Base-by-base conservation (phyloP, 192 early-diverging fungal genomes). In the Phycomyces nitens region DNA sequence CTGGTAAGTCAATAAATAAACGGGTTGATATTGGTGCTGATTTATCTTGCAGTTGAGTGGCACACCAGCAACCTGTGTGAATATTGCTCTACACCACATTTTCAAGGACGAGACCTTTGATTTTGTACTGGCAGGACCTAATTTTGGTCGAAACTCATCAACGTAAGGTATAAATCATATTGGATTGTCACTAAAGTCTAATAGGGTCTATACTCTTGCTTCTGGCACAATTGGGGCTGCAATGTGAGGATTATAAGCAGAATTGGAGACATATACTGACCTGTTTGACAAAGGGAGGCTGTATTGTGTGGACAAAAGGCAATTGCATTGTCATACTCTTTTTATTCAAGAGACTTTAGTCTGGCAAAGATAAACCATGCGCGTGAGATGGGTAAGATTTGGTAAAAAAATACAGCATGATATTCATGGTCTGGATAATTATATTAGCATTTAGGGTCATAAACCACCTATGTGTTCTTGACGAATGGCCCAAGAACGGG, bases 201-300 rank as follows among this genome's bases (percentile, higher is more conserved):
- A 53, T 22, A 73, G 71, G 20, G 60, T 63, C 12, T 71, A 70
- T 29, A 79, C 71, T 10, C 56, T 79, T 16, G 58, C 77, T 20
- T 79, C 78, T 16, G 78, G 78, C 1, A 79, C 78, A 12, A 71
- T 79, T 58, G 78, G 77, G 24, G 75, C 58, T 22, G 78, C 78
- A 14, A 27, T 79, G 62, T 70, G 58, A 64, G 54, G 54, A 26
- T 4, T 41, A 5, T 42, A 41, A 20, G 3, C 12, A 8, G 27
- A n/a, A n/a, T 14, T 40, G 38, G 15, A 16, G n/a, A 44, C 23
- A 38, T 41, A 10, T 40, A 42, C 22, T 27, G 16, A 51, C 2
- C 2, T 43, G 23, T 42, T 26, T 59, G 5, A 16, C 0, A 21
- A 42, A 70, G 68, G 39, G 78, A 79, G 24, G 78, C 68, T 24